phyloP scores from a whole-genome alignment of 2,329 filamentous ascomycete species.

The Gyromitra esculenta region DNA sequence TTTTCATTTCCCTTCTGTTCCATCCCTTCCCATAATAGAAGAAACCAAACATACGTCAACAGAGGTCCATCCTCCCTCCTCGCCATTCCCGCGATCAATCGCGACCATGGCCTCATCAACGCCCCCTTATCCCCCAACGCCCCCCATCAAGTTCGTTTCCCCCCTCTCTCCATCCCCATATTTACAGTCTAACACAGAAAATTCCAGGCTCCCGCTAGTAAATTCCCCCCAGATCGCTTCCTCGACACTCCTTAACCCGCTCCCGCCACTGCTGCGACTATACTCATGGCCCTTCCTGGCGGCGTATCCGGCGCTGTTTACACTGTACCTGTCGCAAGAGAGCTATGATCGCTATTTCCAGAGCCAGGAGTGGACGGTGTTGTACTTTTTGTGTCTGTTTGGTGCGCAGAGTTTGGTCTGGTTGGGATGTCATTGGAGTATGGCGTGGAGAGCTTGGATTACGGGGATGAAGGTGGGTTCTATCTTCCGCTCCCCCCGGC shows the following conservation, averaged over 20 bases:
- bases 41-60: neutral
- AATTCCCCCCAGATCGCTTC: constrained; percentile 89
- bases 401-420: constrained; percentile 88
- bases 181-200: constrained; percentile 13
- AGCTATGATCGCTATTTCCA: constrained; percentile 91
- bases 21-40: constrained; percentile 1
- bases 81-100: neutral
- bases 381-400: constrained; percentile 88
- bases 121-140: constrained; percentile 46
- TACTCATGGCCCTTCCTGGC: constrained; percentile 95
- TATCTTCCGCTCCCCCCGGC: neutral
- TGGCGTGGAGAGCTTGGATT: constrained; percentile 83
- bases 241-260: constrained; percentile 86
- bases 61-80: constrained; percentile 25
- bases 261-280: constrained; percentile 80
- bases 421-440: constrained; percentile 98
- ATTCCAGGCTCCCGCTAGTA: constrained; percentile 79
- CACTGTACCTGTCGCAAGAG: constrained; percentile 82
- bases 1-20: constrained; percentile 15
- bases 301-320: constrained; percentile 89
- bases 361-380: constrained; percentile 97
- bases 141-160: constrained; percentile 41
- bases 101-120: constrained; percentile 41
- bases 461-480: constrained; percentile 76
- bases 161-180: neutral